These are phyloP conservation scores for Rostrohypoxylon terebratum DNA, from an alignment of 495 filamentous ascomycete species.

Conservation along the genomic window DNA sequence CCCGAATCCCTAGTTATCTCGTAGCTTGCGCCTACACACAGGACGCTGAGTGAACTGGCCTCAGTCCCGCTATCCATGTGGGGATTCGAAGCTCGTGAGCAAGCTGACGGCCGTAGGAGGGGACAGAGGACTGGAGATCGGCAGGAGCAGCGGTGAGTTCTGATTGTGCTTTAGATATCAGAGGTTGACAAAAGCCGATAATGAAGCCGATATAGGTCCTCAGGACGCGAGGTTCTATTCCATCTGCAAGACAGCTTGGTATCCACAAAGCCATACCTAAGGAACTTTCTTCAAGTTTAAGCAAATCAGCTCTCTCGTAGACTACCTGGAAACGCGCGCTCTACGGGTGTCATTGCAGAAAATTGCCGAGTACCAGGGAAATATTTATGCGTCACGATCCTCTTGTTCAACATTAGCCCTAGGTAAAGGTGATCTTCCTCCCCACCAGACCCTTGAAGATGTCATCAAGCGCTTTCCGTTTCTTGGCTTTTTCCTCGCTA, in stretches of 20 bases:
- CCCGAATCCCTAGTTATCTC: neutral
- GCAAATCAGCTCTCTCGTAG: neutral
- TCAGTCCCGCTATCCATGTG: neutral
- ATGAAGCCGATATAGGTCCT: neutral
- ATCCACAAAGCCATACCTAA: neutral
- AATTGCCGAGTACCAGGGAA: neutral
- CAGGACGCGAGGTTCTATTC: neutral
- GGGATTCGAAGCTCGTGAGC: neutral
- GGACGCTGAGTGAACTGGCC: neutral
- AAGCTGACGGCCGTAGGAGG: neutral
- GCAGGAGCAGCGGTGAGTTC: constrained; percentile 2
- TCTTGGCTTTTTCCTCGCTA: constrained; percentile 59
- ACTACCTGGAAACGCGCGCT: too few species aligned
- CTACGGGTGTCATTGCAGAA: constrained; percentile 9
- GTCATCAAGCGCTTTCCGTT: constrained; percentile 71
- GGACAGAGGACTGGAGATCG: neutral
- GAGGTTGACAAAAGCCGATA: neutral
- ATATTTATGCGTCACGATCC: neutral
- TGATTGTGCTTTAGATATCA: neutral
- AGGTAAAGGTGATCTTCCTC: constrained; percentile 64
- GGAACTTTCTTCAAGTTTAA: neutral
- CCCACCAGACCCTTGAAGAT: constrained; percentile 65
- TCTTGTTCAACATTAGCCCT: neutral
- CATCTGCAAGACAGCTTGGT: constrained; percentile 28
- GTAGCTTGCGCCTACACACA: neutral